A percentile compares a stretch with the other conserved stretches of the same genome.
These are phyloP conservation scores for Spizellomyces sp. DNA, from an alignment of 192 early-diverging fungal species.

Conservation along the genomic window DNA sequence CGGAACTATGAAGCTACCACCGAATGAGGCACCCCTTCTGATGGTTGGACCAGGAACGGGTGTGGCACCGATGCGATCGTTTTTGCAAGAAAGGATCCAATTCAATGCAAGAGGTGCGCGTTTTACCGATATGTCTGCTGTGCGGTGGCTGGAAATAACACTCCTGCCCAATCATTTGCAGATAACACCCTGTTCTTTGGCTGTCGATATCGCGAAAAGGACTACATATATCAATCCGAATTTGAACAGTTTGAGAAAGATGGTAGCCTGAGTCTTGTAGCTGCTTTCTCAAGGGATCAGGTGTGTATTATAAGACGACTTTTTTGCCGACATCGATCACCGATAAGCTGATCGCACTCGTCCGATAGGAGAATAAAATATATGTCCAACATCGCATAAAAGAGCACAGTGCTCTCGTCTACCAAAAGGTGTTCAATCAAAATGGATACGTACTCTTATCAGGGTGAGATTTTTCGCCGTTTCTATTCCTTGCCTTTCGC, in stretches of 20 bases:
- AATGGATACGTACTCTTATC: conserved; percentile 71
- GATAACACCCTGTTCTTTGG: conserved; percentile 87
- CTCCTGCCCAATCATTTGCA: conserved; percentile 18
- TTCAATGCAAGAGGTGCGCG: conserved; percentile 33
- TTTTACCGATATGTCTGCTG: conserved; percentile 14
- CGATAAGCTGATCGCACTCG: neutral
- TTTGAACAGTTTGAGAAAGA: conserved; percentile 56
- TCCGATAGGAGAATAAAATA: conserved; percentile 62
- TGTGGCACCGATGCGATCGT: conserved; percentile 87
- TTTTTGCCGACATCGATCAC: conserved; percentile 5
- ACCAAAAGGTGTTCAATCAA: conserved; percentile 59
- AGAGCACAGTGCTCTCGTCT: conserved; percentile 62
- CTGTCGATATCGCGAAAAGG: conserved; percentile 67
- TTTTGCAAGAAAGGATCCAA: conserved; percentile 61
- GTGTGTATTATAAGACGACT: conserved; percentile 41
- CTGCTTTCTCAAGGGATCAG: conserved; percentile 86
- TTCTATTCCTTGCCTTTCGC: neutral
- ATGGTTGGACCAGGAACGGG: conserved; percentile 89
- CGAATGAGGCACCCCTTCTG: conserved; percentile 39
- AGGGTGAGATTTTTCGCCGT: conserved; percentile 49
- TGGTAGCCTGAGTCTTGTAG: conserved; percentile 60
- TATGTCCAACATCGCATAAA: conserved; percentile 79
- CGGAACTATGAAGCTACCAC: conserved; percentile 20
- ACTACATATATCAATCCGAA: conserved; percentile 75
- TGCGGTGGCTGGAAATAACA: too few relatives aligned